A percentile compares a stretch with the other conserved stretches of the same genome.
phyloP scores from a whole-genome alignment of 2,329 filamentous ascomycete genomes.

The Penicillium capsulatum region DNA sequence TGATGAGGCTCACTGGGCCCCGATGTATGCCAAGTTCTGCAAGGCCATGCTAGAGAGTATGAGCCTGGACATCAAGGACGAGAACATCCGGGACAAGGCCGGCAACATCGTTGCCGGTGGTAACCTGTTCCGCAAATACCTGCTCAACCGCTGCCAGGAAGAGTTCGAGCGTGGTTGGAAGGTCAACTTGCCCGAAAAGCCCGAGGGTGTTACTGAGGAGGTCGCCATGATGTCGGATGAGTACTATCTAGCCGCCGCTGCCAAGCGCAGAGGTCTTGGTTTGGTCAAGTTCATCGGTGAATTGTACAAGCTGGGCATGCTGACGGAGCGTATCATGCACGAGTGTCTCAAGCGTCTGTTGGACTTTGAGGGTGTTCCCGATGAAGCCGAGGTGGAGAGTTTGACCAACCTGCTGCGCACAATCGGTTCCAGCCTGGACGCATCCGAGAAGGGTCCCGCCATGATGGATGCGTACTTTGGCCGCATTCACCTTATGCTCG shows the following conservation, averaged over 20 bases:
- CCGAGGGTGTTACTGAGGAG: slow-evolving; percentile 68
- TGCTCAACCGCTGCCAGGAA: slow-evolving; percentile 96
- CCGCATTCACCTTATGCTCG: slow-evolving; percentile 77
- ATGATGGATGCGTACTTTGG: slow-evolving; percentile 94
- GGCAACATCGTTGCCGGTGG: slow-evolving; percentile 87
- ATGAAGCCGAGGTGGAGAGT: slow-evolving; percentile 94
- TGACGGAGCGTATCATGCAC: slow-evolving; percentile 99
- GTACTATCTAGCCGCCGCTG: slow-evolving; percentile 89
- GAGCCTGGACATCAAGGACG: slow-evolving; percentile 90
- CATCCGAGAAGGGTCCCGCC: slow-evolving; percentile 72
- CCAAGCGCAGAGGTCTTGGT: slow-evolving; percentile 94
- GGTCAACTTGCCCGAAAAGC: slow-evolving; percentile 72
- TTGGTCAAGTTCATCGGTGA: slow-evolving; percentile 99
- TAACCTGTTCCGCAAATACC: slow-evolving; percentile 94
- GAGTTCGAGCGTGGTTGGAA: slow-evolving; percentile 99
- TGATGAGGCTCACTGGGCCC: slow-evolving; percentile 96
- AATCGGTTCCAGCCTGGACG: slow-evolving; percentile 82
- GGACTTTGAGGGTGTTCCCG: slow-evolving; percentile 87
- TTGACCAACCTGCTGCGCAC: slow-evolving; percentile 88
- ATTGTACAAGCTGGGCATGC: slow-evolving; percentile 96
- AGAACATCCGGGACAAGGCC: slow-evolving; percentile 86
- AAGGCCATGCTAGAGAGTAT: slow-evolving; percentile 94
- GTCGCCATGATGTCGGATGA: slow-evolving; percentile 86
- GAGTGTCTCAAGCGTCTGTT: slow-evolving; percentile 96
- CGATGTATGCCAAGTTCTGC: slow-evolving; percentile 98